A percentile compares a stretch with the other conserved stretches of the same genome.
Conservation (phyloP, 352 stramenopile genomes). For the Globisporangium heterothallicum region DNA sequence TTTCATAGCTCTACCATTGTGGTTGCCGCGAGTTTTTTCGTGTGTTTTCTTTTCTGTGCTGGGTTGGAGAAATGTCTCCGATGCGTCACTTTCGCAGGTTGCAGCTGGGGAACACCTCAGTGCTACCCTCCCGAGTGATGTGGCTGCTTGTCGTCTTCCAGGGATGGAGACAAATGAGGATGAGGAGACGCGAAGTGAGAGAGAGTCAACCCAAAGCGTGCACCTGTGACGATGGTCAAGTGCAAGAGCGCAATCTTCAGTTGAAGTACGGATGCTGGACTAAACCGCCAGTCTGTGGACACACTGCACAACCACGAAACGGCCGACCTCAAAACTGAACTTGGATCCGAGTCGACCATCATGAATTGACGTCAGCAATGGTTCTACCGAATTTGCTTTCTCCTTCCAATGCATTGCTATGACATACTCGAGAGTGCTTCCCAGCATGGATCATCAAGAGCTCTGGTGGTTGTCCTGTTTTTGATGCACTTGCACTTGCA, state of each 20-base stretch:
- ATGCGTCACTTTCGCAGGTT: conserved; percentile 13
- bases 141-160: not conserved
- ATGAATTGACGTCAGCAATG: not conserved
- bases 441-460: no score
- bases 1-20: not conserved
- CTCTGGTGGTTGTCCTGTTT: not conserved
- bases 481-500: not conserved
- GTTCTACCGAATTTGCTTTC: no score
- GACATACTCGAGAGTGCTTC: no score
- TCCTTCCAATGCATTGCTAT: no score
- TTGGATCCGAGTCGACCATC: not conserved
- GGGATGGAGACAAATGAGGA: not conserved
- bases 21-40: conserved; percentile 2
- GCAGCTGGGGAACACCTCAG: not conserved
- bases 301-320: not conserved
- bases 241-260: no score
- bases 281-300: no score
- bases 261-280: not conserved
- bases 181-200: no score
- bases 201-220: no score
- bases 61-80: conserved; percentile 10
- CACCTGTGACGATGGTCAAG: no score
- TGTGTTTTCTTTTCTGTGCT: conserved; percentile 2
- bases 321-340: not conserved
- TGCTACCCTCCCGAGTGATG: not conserved